Evolutionary conservation across 2,329 filamentous ascomycete genomes (phyloP).

Genomic region (Sclerotinia subarctica): DNA sequence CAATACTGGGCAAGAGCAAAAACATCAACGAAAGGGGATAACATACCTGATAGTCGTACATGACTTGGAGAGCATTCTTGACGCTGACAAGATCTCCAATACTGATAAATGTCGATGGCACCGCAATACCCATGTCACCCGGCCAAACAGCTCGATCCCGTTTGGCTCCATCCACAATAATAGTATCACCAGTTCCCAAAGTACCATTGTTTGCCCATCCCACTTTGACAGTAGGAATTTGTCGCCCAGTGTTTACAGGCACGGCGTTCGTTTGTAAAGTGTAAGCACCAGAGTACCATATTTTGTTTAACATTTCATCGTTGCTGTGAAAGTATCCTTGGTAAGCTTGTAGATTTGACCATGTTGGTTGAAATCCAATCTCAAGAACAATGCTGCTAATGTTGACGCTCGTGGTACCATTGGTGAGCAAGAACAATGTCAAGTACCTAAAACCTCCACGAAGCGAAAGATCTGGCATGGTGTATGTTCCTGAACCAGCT

Average conservation of each 20-base stretch:
- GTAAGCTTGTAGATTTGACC: conserved; percentile 46
- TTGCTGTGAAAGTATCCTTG: conserved; percentile 52
- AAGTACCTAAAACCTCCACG: conserved; percentile 54
- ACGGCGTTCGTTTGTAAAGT: conserved; percentile 40
- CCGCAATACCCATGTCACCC: conserved; percentile 56
- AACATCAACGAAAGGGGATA: not conserved
- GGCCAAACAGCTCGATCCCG: conserved; percentile 59
- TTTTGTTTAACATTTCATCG: conserved; percentile 50
- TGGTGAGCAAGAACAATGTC: conserved; percentile 45
- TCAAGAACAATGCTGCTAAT: conserved; percentile 39
- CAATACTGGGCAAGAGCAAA: not conserved
- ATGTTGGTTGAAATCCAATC: conserved; percentile 45
- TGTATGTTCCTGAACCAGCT: conserved; percentile 40
- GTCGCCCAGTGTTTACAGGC: conserved; percentile 37
- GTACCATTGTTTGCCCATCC: conserved; percentile 42
- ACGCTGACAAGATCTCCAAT: conserved; percentile 50
- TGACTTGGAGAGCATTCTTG: conserved; percentile 42
- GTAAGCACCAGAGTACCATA: conserved; percentile 52
- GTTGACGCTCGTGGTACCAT: conserved; percentile 30
- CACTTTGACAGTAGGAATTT: conserved; percentile 33
- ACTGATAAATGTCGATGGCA: conserved; percentile 53
- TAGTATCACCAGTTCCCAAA: conserved; percentile 35
- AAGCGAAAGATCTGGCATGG: conserved; percentile 45
- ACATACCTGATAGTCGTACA: conserved; percentile 46
- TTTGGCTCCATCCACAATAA: conserved; percentile 53